Evolutionary conservation across 2,329 filamentous ascomycete genomes (phyloP).

Genomic region (Eutypa lata): DNA sequence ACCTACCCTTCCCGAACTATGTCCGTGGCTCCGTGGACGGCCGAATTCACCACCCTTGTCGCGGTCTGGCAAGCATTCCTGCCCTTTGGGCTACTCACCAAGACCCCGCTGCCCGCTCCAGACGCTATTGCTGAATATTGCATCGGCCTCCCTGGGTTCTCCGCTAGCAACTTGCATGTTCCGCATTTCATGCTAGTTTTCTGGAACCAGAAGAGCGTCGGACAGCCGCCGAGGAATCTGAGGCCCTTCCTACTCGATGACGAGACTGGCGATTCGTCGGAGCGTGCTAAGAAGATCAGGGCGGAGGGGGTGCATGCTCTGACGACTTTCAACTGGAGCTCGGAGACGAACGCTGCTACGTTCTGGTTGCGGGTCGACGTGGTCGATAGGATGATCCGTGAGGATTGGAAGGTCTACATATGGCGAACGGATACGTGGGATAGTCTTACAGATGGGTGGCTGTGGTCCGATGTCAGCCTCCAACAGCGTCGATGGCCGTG

Average conservation of each 20-base stretch:
- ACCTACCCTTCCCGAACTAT: conserved; percentile 6
- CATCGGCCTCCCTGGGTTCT: conserved; percentile 1
- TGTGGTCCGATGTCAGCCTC: too few relatives aligned
- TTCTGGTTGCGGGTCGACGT: conserved; percentile 17
- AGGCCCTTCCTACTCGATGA: conserved; percentile 8
- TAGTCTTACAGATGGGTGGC: background rate
- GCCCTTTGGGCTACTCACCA: conserved; percentile 5
- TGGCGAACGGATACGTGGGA: conserved; percentile 13
- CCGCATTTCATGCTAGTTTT: conserved; percentile 15
- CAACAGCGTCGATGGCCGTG: too few relatives aligned
- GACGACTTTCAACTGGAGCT: conserved; percentile 8
- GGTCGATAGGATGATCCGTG: conserved; percentile 9
- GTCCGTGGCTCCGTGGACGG: conserved; percentile 10
- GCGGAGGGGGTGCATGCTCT: conserved; percentile 7
- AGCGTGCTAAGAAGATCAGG: conserved; percentile 5
- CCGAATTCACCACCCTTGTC: conserved; percentile 12
- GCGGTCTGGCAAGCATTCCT: conserved; percentile 10
- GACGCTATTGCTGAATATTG: conserved; percentile 10
- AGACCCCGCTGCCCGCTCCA: conserved; percentile 5
- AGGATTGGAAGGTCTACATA: conserved; percentile 12
- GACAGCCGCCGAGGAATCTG: conserved; percentile 1
- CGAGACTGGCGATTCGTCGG: conserved; percentile 6
- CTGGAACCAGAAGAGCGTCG: conserved; percentile 10
- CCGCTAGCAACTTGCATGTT: background rate
- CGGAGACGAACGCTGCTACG: conserved; percentile 3